Evolutionary conservation across 106 monocot species (phyloP), one percentile per base, ranked within the genome.

Genomic region (Iris macrosiphon): DNA sequence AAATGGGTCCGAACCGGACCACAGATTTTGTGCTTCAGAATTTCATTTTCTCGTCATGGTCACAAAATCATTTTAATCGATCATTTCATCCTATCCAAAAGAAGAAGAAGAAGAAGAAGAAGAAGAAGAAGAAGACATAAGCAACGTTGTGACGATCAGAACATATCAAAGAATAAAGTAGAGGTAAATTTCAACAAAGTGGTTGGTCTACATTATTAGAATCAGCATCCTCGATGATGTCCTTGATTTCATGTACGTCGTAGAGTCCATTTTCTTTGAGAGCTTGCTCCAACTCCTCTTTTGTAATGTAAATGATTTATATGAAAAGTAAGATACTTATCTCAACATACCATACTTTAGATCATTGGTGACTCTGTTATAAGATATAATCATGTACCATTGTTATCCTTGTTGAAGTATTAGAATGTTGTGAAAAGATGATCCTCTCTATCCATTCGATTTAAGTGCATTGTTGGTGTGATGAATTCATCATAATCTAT

Each of bases 401-500:
- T 81, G 30, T 66, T 76, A 43, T 91, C 91, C 52, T 91, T 85
- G 52, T 91, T 81, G 7, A 91, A 91, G 49, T 75, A 91, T 32
- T 85, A 75, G 66, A 91, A 91, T 17, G 91, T 85, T 16, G 85
- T 79, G 62, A 70, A 91, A 6, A 91, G 55, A 53, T 91, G 91
- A 18, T 91, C 91, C 60, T 91, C 91, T 62, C 69, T 75, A 49
- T 91, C 91, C 85, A 91, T 78, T 62, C 75, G 71, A 51, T 91
- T 91, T 75, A 91, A 66, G 66, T 85, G 91, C 74, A 91, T 69
- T n/a, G 91, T 91, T 29, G 91, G 85, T 25, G 91, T 85, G 40
- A 91, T 85, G 72, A 91, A 91, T 62, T 91, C 91, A 11, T 85
- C 81, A 42, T 91, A 91, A 40, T 91, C 91, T 15, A 91, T 91